Conservation (phyloP, 75 land plant species). For the Pinus tabuliformis region DNA sequence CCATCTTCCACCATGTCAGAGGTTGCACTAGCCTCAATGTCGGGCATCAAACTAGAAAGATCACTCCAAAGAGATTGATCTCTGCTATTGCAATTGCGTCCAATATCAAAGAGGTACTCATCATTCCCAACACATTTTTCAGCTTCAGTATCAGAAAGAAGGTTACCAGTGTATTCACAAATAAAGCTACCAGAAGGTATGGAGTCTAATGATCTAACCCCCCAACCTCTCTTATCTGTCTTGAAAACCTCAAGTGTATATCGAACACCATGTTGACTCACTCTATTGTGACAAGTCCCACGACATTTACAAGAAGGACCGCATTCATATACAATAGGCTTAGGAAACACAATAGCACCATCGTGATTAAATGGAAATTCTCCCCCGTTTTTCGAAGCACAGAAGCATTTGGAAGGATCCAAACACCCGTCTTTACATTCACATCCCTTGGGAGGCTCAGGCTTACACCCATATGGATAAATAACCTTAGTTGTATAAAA, state of each 20-base stretch:
- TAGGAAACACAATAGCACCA: constrained; percentile 5
- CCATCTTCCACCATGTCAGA: constrained; percentile 31
- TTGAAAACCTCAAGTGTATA: constrained; percentile 18
- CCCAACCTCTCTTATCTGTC: constrained; percentile 25
- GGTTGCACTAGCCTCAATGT: not conserved
- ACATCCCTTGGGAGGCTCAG: too few relatives aligned
- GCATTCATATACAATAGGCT: constrained; percentile 21
- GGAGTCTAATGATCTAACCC: constrained; percentile 17
- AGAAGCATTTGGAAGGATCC: too few relatives aligned
- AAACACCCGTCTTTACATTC: too few relatives aligned
- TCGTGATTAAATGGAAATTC: constrained; percentile 18
- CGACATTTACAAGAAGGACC: constrained; percentile 14
- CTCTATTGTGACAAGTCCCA: constrained; percentile 4
- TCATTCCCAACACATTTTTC: constrained; percentile 9
- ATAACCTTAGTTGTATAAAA: too few relatives aligned
- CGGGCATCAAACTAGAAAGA: constrained; percentile 22
- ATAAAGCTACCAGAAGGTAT: constrained; percentile 17
- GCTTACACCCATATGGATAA: too few relatives aligned
- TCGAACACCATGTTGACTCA: constrained; percentile 12
- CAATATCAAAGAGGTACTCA: constrained; percentile 33
- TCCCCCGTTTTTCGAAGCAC: constrained; percentile 16
- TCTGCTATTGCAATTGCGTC: constrained; percentile 30
- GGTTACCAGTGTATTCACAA: constrained; percentile 20
- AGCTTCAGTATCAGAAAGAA: constrained; percentile 23
- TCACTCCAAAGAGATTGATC: constrained; percentile 38